A percentile compares a stretch with the other conserved stretches of the same genome.
Conservation (phyloP, 164 flowering plant genomes). For the Houttuynia cordata region DNA sequence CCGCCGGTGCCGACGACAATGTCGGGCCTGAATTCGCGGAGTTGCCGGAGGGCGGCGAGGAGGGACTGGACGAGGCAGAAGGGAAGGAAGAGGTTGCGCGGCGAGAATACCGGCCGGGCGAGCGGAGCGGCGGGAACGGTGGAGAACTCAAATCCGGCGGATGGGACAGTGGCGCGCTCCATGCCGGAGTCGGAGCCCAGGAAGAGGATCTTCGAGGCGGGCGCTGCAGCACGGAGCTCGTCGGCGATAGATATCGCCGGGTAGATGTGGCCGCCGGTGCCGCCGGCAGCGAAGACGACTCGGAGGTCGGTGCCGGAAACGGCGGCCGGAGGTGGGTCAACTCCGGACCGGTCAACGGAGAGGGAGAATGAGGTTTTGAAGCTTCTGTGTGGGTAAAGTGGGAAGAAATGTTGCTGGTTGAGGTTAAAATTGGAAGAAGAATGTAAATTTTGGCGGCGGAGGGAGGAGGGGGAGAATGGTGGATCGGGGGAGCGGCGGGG, state of each 20-base stretch:
- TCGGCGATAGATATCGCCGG: slow-evolving; percentile 80
- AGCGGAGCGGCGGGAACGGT: slow-evolving; percentile 29
- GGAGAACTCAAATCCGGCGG: slow-evolving; percentile 47
- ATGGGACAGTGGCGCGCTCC: slow-evolving; percentile 44
- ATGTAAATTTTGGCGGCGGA: not conserved
- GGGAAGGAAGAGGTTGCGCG: slow-evolving; percentile 36
- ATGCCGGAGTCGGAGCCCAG: slow-evolving; percentile 45
- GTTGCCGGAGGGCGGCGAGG: slow-evolving; percentile 16
- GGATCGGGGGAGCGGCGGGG: not conserved
- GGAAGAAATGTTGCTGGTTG: not conserved
- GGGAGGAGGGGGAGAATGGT: not conserved
- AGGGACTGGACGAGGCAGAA: slow-evolving; percentile 26
- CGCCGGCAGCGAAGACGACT: slow-evolving; percentile 59
- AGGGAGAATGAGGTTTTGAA: slow-evolving; percentile 12
- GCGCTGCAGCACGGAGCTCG: slow-evolving; percentile 38
- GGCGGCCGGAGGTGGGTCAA: not conserved
- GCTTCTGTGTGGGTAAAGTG: slow-evolving; percentile 4
- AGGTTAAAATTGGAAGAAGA: not conserved
- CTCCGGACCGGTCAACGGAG: slow-evolving; percentile 8
- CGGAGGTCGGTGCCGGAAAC: too few relatives aligned
- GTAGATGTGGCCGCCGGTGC: slow-evolving; percentile 61
- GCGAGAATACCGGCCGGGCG: slow-evolving; percentile 38
- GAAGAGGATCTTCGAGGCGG: slow-evolving; percentile 39
- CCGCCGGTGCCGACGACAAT: slow-evolving; percentile 74
- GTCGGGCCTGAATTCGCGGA: slow-evolving; percentile 38